Evolutionary conservation across 2,329 filamentous ascomycete genomes (phyloP).

Genomic region (Hypocrella siamensis): DNA sequence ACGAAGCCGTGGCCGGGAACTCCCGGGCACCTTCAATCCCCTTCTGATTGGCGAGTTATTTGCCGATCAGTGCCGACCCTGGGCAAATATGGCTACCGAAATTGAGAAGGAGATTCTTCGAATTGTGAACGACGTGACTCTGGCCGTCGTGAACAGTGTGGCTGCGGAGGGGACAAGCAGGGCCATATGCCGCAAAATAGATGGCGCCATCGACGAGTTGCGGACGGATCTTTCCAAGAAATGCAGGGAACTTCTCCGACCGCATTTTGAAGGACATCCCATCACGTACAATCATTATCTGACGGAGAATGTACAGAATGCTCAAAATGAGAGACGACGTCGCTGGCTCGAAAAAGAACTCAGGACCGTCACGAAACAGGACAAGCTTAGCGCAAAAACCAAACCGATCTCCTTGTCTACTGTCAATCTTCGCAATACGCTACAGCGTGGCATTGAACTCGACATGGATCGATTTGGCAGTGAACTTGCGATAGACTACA

Average conservation of each 20-base stretch:
- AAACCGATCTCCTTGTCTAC: background rate
- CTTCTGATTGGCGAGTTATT: constrained; percentile 44
- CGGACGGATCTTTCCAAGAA: constrained; percentile 11
- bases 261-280: constrained; percentile 18
- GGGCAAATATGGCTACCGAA: constrained; percentile 26
- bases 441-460: background rate
- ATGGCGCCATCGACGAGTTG: constrained; percentile 7
- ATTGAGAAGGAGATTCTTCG: constrained; percentile 3
- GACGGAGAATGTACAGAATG: constrained; percentile 18
- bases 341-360: constrained; percentile 1
- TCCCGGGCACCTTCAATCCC: constrained; percentile 46
- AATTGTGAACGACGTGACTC: constrained; percentile 4
- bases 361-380: background rate
- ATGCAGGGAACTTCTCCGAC: constrained; percentile 5
- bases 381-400: background rate
- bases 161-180: constrained; percentile 6
- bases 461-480: constrained; percentile 3
- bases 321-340: constrained; percentile 6
- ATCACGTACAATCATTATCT: constrained; percentile 39
- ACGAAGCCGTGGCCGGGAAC: constrained; percentile 25
- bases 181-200: constrained; percentile 6
- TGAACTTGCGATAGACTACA: constrained; percentile 14
- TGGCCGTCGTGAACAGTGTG: constrained; percentile 4
- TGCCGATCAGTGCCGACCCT: constrained; percentile 37
- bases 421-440: background rate